A percentile compares a stretch with the other conserved stretches of the same genome.
Evolutionary conservation across 1,284 basidiomycete genomes (phyloP).

Genomic region (Cronartium quercuum): DNA sequence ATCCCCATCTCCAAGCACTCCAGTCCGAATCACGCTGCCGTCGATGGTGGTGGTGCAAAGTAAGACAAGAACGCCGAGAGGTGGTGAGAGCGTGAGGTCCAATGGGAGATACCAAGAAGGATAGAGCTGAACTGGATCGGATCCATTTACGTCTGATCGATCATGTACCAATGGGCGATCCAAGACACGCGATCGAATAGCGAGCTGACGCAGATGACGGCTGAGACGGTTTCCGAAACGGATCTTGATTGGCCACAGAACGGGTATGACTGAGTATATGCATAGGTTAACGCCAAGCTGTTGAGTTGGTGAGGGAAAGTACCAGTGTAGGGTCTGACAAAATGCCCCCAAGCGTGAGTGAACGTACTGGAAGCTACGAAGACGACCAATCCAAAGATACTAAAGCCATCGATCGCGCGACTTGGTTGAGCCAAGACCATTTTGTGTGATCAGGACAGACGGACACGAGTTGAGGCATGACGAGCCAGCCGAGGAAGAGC

Average conservation of each 20-base stretch:
- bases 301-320: background rate
- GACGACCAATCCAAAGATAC: slow-evolving; percentile 28
- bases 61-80: slow-evolving; percentile 69
- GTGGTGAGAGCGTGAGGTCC: slow-evolving; percentile 53
- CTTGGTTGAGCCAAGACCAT: background rate
- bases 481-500: background rate
- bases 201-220: background rate
- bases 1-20: slow-evolving; percentile 64
- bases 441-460: background rate
- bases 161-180: background rate
- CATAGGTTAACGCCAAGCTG: background rate
- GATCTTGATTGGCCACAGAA: slow-evolving; percentile 16
- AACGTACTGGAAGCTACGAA: too few species aligned
- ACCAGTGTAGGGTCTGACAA: background rate
- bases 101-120: slow-evolving; percentile 10
- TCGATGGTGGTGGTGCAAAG: slow-evolving; percentile 69
- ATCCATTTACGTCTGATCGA: background rate
- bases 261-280: slow-evolving; percentile 17
- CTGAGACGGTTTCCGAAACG: background rate
- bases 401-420: slow-evolving; percentile 35
- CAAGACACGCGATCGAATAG: slow-evolving; percentile 1
- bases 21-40: slow-evolving; percentile 60
- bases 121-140: background rate
- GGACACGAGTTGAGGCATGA: too few species aligned
- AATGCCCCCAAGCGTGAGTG: too few species aligned